These are phyloP conservation scores for Tulasnella sp. DNA, from an alignment of 768 basidiomycete species.

Conservation along the genomic window DNA sequence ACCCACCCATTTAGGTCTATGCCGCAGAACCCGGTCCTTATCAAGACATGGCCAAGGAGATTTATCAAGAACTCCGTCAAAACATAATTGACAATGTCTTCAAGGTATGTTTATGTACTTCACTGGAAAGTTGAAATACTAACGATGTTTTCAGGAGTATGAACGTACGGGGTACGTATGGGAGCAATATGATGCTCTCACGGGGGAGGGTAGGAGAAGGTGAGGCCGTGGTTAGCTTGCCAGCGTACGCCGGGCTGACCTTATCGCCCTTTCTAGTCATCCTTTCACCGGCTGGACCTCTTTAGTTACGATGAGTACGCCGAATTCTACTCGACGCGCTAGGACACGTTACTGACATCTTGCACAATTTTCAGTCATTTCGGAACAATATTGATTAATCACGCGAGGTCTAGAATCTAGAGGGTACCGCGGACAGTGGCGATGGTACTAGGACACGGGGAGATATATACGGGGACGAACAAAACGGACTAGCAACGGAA, in stretches of 20 bases:
- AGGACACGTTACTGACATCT: conserved; percentile 16
- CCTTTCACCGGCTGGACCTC: conserved; percentile 98
- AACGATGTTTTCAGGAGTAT: conserved; percentile 50
- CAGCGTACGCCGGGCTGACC: conserved; percentile 4
- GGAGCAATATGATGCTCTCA: conserved; percentile 87
- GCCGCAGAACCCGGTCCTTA: conserved; percentile 68
- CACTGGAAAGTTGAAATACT: background rate
- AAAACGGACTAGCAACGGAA: too few relatives aligned
- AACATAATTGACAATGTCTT: conserved; percentile 80
- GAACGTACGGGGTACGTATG: conserved; percentile 88
- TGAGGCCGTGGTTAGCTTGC: conserved; percentile 26
- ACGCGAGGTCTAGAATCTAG: background rate
- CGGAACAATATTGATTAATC: conserved; percentile 50
- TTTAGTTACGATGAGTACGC: conserved; percentile 74
- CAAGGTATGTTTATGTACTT: conserved; percentile 32
- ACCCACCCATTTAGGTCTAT: conserved; percentile 47
- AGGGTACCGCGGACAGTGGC: background rate
- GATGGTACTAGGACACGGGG: background rate
- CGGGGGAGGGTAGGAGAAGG: conserved; percentile 79
- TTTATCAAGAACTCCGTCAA: conserved; percentile 66
- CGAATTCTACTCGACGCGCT: too few relatives aligned
- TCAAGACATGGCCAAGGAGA: conserved; percentile 55
- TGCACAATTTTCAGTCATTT: conserved; percentile 36
- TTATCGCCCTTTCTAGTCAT: conserved; percentile 41
- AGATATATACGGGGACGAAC: too few relatives aligned